Percentiles rank a stretch among this genome's conserved stretches.
Conservation (phyloP, 129 eudicot genomes). For the Flaveria linearis region DNA sequence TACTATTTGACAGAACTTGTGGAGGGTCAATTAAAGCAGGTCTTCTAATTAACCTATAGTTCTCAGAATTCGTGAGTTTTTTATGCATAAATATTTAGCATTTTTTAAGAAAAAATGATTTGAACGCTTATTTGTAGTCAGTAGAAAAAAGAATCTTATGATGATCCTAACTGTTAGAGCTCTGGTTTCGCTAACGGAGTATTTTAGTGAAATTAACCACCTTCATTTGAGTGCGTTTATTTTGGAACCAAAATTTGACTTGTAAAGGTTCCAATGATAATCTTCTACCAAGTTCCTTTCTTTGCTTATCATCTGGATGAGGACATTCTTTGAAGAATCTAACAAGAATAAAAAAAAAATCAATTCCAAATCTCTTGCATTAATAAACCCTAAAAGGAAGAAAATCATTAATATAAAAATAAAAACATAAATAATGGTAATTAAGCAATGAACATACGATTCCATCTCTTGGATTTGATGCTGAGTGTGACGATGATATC, state of each 20-base stretch:
- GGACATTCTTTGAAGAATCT: constrained; percentile 98
- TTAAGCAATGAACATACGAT: constrained; percentile 46
- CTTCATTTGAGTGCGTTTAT: constrained; percentile 99
- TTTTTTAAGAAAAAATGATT: too few relatives aligned
- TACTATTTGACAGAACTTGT: neutral
- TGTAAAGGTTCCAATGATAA: constrained; percentile 83
- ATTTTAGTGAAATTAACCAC: constrained; percentile 27
- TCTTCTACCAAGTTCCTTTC: constrained; percentile 92
- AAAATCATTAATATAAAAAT: too few relatives aligned
- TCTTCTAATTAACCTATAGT: too few relatives aligned
- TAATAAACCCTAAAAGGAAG: neutral
- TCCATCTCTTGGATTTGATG: constrained; percentile 98
- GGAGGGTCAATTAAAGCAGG: too few relatives aligned
- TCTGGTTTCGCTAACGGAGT: neutral
- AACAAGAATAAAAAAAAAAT: constrained; percentile 1
- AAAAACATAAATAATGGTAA: neutral
- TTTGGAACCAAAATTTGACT: constrained; percentile 98
- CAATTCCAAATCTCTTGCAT: constrained; percentile 9
- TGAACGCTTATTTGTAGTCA: too few relatives aligned
- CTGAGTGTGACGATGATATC: constrained; percentile 98
- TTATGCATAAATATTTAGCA: too few relatives aligned
- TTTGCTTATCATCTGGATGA: constrained; percentile 97
- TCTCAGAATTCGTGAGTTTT: too few relatives aligned
- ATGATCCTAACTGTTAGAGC: too few relatives aligned
- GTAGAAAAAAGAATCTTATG: too few relatives aligned